A percentile compares a stretch with the other conserved stretches of the same genome.
phyloP scores from a whole-genome alignment of 148 eudicot species.

The Amaranthus hypochondriacus region DNA sequence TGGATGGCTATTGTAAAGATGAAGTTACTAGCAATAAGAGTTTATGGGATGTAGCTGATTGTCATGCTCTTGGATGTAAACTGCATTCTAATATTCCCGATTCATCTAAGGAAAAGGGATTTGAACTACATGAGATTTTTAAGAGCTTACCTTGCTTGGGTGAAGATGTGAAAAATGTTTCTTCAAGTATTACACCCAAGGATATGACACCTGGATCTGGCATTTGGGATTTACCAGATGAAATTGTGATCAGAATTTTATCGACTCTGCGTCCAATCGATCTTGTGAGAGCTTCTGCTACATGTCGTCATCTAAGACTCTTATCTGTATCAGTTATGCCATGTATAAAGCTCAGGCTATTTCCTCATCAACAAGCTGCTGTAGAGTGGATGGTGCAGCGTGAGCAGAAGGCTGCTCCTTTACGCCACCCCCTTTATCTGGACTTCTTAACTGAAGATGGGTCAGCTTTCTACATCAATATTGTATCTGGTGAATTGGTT shows the following conservation, averaged over 20 bases:
- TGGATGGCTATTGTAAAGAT: slow-evolving; percentile 21
- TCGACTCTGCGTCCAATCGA: slow-evolving; percentile 52
- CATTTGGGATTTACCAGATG: slow-evolving; percentile 68
- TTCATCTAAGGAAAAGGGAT: slow-evolving; percentile 48
- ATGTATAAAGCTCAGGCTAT: slow-evolving; percentile 82
- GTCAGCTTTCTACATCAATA: slow-evolving; percentile 52
- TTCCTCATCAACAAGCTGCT: slow-evolving; percentile 94
- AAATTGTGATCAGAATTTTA: slow-evolving; percentile 55
- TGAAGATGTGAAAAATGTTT: slow-evolving; percentile 31
- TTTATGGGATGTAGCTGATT: slow-evolving; percentile 59
- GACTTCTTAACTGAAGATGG: slow-evolving; percentile 64
- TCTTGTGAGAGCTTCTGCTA: slow-evolving; percentile 64
- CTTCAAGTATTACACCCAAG: slow-evolving; percentile 48
- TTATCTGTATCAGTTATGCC: slow-evolving; percentile 80
- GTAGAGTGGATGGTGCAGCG: slow-evolving; percentile 99
- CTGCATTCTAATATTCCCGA: slow-evolving; percentile 44
- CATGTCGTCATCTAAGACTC: slow-evolving; percentile 72
- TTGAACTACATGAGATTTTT: slow-evolving; percentile 86
- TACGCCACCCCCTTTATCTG: slow-evolving; percentile 68
- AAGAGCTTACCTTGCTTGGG: slow-evolving; percentile 65
- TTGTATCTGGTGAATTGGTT: slow-evolving; percentile 65
- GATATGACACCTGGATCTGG: slow-evolving; percentile 40
- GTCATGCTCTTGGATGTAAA: slow-evolving; percentile 79
- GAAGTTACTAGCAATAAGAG: slow-evolving; percentile 17
- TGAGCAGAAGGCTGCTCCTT: slow-evolving; percentile 49